phyloP scores from a whole-genome alignment of 208 protist species.

The Hexamita inflata region DNA sequence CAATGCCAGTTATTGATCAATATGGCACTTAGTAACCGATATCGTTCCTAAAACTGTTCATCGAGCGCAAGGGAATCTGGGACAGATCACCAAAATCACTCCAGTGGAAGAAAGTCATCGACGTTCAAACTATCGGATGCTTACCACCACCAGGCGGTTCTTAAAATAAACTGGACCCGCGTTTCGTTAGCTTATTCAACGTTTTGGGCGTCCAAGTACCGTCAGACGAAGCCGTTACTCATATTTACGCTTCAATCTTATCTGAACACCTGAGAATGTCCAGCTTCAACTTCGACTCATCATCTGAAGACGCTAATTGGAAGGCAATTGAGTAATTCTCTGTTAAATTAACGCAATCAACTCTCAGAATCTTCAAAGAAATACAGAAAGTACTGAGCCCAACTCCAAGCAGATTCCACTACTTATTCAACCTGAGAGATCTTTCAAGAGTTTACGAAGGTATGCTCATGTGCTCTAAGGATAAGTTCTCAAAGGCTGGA shows the following conservation, averaged over 20 bases:
- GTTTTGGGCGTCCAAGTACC: conserved; percentile 90
- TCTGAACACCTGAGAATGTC: conserved; percentile 61
- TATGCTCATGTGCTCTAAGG: conserved; percentile 69
- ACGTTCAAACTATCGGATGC: conserved; percentile 79
- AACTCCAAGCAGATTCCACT: conserved; percentile 94
- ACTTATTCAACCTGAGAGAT: conserved; percentile 94
- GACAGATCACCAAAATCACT: conserved; percentile 71
- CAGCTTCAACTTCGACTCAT: conserved; percentile 40
- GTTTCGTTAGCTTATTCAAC: conserved; percentile 85
- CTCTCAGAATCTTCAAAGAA: conserved; percentile 70
- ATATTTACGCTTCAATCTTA: conserved; percentile 85
- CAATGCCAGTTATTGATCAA: conserved; percentile 85
- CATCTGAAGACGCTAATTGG: conserved; percentile 38
- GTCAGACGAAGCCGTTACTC: conserved; percentile 71
- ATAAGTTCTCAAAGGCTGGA: conserved; percentile 59
- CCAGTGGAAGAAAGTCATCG: conserved; percentile 75
- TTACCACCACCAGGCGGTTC: conserved; percentile 86
- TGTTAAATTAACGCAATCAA: conserved; percentile 63
- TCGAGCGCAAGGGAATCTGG: conserved; percentile 82
- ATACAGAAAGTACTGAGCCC: conserved; percentile 71
- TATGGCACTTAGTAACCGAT: conserved; percentile 96
- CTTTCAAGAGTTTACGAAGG: conserved; percentile 88
- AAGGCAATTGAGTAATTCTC: conserved; percentile 27
- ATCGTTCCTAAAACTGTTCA: conserved; percentile 85
- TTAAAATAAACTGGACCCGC: conserved; percentile 79